Base-by-base conservation (phyloP, 306 rosid genomes). In the Quercus ilex region DNA sequence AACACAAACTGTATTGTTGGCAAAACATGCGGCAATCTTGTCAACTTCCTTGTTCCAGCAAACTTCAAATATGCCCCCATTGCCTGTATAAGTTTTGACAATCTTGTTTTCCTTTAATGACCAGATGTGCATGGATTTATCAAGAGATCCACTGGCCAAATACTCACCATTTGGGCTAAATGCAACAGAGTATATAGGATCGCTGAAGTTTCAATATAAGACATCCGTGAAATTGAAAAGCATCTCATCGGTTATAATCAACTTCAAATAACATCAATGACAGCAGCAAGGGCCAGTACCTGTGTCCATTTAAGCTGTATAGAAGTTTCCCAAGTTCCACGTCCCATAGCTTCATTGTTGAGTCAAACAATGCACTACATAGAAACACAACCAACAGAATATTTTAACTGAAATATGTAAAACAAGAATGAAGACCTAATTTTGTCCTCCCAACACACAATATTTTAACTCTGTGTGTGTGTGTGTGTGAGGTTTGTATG, bases 1-100 rank as follows among this genome's bases (percentile, higher is more conserved):
- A 75, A 88, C 89, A 67, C 92, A 91, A n/a, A 95, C 96, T 63
- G 88, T 92, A 65, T 95, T 95, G 88, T 95, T 85, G 56, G 99
- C 88, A 77, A 86, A 95, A 79, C 99, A 92, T 57, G 97, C 94
- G n/a, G 99, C 97, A 17, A 95, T 87, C 77, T 91, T 91, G 83
- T 95, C 90, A 49, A 97, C 99, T 51, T 92, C 99, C 79, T 87
- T 95, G 77, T 83, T 92, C 99, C 97, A 95, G 87, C 93, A 85
- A 25, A 95, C 97, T 84, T 95, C 99, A 86, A 92, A 95, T 38
- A 95, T 90, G 79, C 97, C 97, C 19, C 97, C 99, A 74, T 86
- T 91, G 35, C 96, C 99, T 0, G 86, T 70, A 73, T 87, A 94
- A 19, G 97, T 91, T 83, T 89, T 95, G 52, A 95, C 92, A 75